Evolutionary conservation across 2,329 filamentous ascomycete genomes (phyloP).

Genomic region (Exophiala phaeomuriformis): DNA sequence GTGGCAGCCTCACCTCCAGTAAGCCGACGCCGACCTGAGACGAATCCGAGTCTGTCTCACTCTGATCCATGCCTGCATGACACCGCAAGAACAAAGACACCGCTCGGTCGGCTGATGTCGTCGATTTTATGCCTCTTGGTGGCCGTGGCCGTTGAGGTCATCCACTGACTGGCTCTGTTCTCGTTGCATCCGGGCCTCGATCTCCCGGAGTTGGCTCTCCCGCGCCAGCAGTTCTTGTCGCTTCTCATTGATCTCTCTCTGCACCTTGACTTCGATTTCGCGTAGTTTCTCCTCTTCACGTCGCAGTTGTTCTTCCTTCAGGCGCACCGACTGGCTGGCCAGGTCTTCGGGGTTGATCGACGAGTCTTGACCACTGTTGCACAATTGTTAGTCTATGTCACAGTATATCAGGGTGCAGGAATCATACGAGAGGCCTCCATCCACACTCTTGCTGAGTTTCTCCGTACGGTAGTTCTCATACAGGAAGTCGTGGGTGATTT

Average conservation of each 20-base stretch:
- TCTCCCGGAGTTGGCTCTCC: slow-evolving; percentile 97
- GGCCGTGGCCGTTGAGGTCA: slow-evolving; percentile 29
- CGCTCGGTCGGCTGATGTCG: neutral
- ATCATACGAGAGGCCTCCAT: slow-evolving; percentile 78
- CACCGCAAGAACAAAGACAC: slow-evolving; percentile 10
- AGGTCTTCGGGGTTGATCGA: slow-evolving; percentile 98
- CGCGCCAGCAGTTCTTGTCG: slow-evolving; percentile 94
- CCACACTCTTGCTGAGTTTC: slow-evolving; percentile 99
- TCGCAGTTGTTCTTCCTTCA: slow-evolving; percentile 99
- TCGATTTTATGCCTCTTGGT: slow-evolving; percentile 14
- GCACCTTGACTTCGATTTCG: slow-evolving; percentile 98
- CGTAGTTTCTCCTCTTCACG: slow-evolving; percentile 99
- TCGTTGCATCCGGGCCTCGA: slow-evolving; percentile 93
- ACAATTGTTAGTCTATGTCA: slow-evolving; percentile 16
- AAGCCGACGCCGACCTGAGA: neutral
- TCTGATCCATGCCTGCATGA: slow-evolving; percentile 23
- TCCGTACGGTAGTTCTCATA: slow-evolving; percentile 99
- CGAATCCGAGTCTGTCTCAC: slow-evolving; percentile 5
- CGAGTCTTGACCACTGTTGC: slow-evolving; percentile 55
- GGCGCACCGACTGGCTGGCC: slow-evolving; percentile 89
- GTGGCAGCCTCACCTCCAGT: slow-evolving; percentile 10
- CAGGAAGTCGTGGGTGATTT: slow-evolving; percentile 99
- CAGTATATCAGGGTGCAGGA: slow-evolving; percentile 14
- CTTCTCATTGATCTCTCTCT: slow-evolving; percentile 99
- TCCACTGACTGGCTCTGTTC: slow-evolving; percentile 53